Base-by-base conservation (phyloP, 257 asterid species). In the Marsdenia floribunda region DNA sequence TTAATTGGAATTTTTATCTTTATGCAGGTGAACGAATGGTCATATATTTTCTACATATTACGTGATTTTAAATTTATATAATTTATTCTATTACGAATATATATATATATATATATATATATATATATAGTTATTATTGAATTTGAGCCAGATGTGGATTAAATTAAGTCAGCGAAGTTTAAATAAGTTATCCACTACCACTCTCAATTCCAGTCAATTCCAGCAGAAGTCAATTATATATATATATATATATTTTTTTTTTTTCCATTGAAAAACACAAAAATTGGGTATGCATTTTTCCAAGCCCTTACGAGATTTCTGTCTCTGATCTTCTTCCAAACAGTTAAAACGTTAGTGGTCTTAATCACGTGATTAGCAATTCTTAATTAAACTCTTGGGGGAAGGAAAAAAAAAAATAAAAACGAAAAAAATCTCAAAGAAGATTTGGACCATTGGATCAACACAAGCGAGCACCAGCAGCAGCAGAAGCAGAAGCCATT, bases 371-470 rank as follows among this genome's bases (percentile, higher is more conserved):
- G 75, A 72, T 54, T 71, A 54, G 16, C 46, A 35, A 7, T 61
- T 4, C 7, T 33, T 33, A 63, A 63, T 33, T 33, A 63, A 63
- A 33, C 46, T 63, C 19, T 63, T 24, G 9, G 33, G 33, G 33
- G 33, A 29, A 29, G 1, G 1, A 29, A 29, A 29, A 29, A 29
- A 71, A 44, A 77, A 40, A 40, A 3, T 3, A 40, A 40, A 71
- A 29, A 72, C 0, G 7, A 40, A 40, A 40, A 8, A 40, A 72
- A 55, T 69, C 70, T 50, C 63, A 33, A 37, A 60, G 57, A 59
- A 70, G 77, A 76, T 76, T 73, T 3, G 73, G 46, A 42, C 54
- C 50, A 26, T 60, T 59, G 79, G 74, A 68, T 76, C 63, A 67
- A 71, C 63, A 47, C 49, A 64, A 74, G 22, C 33, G 1, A 29